Base-by-base conservation (phyloP, 495 filamentous ascomycete genomes). In the Tuber melanosporum region DNA sequence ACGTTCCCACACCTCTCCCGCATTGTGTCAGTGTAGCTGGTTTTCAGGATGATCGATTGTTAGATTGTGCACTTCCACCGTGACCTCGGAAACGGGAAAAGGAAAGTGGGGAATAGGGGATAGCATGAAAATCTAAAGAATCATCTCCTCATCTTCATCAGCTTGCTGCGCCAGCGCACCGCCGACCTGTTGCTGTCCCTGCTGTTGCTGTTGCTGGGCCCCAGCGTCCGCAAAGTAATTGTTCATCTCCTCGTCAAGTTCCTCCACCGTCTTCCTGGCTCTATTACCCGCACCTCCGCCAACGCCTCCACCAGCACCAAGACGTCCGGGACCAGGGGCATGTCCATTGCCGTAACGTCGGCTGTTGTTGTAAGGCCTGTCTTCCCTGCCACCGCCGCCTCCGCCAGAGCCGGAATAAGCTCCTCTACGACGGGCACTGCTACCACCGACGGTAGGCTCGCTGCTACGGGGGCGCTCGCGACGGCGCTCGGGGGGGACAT, bases 161-260 rank as follows among this genome's bases (percentile, higher is more conserved):
- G 84, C 87, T 62, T 72, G 82, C 45, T 80, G 81, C 17, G 73
- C 76, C 49, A 85, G 78, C n/a, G 83, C 78, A 41, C 78, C 84
- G 42, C 52, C 70, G 26, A 82, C 81, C 70, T 81, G 83, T 17
- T 66, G 57, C 14, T 66, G 57, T 8, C 14, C 26, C 26, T 66
- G 57, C 26, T 26, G 47, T 10, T 52, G 20, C 22, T 62, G 57
- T 36, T 66, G 57, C n/a, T 82, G 84, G 39, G 84, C 85, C 32
- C 85, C 82, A 42, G 84, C 83, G 49, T 88, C 88, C 45, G 85
- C 87, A 87, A 92, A 98, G 85, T 98, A 98, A 82, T 97, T 93
- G 47, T 90, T 94, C 95, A 98, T 98, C 86, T 98, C 95, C 49
- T 92, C 91, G 82, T 98, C 95, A 57, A 98, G 86, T 82, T 98